Conservation (phyloP, 495 filamentous ascomycete genomes). For the Evernia prunastri region DNA sequence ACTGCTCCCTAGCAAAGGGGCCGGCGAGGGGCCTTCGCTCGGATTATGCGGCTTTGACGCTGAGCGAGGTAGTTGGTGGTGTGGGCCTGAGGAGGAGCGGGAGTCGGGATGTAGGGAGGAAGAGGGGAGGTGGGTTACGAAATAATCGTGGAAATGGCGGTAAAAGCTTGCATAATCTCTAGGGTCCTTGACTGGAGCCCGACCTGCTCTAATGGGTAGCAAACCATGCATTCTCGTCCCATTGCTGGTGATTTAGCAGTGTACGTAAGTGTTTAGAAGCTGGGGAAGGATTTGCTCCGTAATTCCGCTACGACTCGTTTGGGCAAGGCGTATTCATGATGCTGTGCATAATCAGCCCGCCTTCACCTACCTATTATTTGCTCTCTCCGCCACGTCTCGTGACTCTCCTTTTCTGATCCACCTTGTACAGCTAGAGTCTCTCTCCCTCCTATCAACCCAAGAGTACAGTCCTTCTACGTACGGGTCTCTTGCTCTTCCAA, state of each 20-base stretch:
- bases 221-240: constrained; percentile 12
- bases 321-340: too few relatives aligned
- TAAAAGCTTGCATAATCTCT: constrained; percentile 15
- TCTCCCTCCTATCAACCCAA: too few relatives aligned
- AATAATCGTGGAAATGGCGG: constrained; percentile 87
- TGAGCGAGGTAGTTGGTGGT: constrained; percentile 77
- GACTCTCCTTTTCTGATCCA: too few relatives aligned
- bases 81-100: constrained; percentile 51
- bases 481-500: too few relatives aligned
- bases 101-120: constrained; percentile 90
- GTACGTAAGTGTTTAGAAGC: not conserved
- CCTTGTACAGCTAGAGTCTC: too few relatives aligned
- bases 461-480: too few relatives aligned
- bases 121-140: constrained; percentile 89
- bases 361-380: too few relatives aligned
- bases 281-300: not conserved
- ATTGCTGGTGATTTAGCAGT: constrained; percentile 3
- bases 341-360: too few relatives aligned
- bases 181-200: not conserved
- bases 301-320: too few relatives aligned
- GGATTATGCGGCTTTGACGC: constrained; percentile 75
- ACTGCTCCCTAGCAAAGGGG: constrained; percentile 44
- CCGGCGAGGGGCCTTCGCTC: constrained; percentile 48
- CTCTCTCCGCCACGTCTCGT: too few relatives aligned
- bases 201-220: constrained; percentile 6